A percentile compares a stretch with the other conserved stretches of the same genome.
These are phyloP conservation scores for Kwoniella shivajii DNA, from an alignment of 1,284 basidiomycete species.

Conservation along the genomic window DNA sequence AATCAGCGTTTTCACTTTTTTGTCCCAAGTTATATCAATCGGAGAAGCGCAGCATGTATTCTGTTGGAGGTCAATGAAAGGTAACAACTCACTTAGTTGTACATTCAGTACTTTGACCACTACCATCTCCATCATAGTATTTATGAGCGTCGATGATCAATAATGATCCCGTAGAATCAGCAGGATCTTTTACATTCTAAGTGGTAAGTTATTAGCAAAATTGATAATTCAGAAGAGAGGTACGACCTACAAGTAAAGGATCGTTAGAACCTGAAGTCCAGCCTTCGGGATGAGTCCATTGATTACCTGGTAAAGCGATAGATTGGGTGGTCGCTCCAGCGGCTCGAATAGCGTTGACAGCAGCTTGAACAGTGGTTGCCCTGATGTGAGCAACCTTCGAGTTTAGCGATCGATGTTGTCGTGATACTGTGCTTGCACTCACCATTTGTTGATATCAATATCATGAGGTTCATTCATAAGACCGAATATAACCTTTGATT, in stretches of 20 bases:
- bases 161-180: conserved; percentile 55
- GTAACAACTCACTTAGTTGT: conserved; percentile 53
- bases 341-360: conserved; percentile 49
- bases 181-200: conserved; percentile 61
- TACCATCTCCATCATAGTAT: conserved; percentile 65
- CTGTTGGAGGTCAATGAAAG: conserved; percentile 13
- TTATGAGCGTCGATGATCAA: conserved; percentile 67
- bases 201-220: neutral
- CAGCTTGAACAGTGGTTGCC: conserved; percentile 41
- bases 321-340: conserved; percentile 48
- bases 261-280: conserved; percentile 52
- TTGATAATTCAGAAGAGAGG: neutral
- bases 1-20: neutral
- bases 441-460: conserved; percentile 38
- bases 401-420: neutral
- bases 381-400: conserved; percentile 5
- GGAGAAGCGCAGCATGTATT: too few relatives aligned
- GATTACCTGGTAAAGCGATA: conserved; percentile 48
- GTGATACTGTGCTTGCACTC: neutral
- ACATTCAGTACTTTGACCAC: conserved; percentile 60
- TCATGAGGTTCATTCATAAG: conserved; percentile 54
- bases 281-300: conserved; percentile 37
- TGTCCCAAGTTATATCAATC: neutral
- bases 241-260: conserved; percentile 50
- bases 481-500: conserved; percentile 60